A percentile compares a stretch with the other conserved stretches of the same genome.
Conservation (phyloP, 768 basidiomycete species). For the Suillus plorans region DNA sequence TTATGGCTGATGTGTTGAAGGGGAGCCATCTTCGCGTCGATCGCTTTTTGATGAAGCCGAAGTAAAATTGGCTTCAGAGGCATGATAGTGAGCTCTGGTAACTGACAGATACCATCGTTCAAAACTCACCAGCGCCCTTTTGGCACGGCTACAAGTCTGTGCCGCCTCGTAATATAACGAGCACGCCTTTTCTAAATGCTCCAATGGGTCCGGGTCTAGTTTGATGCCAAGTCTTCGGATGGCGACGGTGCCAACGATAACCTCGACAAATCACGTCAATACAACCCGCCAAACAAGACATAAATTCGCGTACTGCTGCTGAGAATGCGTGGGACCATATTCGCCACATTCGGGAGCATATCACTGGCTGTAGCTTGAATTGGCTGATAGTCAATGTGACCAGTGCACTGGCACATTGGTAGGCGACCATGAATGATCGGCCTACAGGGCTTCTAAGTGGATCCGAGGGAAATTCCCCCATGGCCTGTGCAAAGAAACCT, state of each 20-base stretch:
- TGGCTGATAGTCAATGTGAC: conserved; percentile 41
- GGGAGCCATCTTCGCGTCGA: conserved; percentile 26
- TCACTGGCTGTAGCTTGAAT: conserved; percentile 41
- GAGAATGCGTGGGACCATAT: conserved; percentile 60
- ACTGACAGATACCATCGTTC: neutral
- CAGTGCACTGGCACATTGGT: conserved; percentile 49
- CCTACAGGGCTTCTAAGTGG: conserved; percentile 49
- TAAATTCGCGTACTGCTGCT: conserved; percentile 44
- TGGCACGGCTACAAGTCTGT: conserved; percentile 47
- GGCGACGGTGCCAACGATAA: conserved; percentile 56
- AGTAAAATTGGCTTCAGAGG: conserved; percentile 43
- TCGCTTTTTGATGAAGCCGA: conserved; percentile 44
- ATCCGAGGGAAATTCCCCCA: conserved; percentile 46
- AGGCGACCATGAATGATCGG: conserved; percentile 52
- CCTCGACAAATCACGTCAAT: conserved; percentile 27
- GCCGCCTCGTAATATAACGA: conserved; percentile 45
- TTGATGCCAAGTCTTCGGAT: conserved; percentile 43
- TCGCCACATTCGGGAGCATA: conserved; percentile 54
- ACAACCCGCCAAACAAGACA: neutral
- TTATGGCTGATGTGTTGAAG: conserved; percentile 15
- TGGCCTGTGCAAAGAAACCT: conserved; percentile 55
- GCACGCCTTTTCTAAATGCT: conserved; percentile 47
- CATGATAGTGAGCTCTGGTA: neutral
- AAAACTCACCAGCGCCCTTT: conserved; percentile 44
- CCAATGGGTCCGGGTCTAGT: conserved; percentile 45